Percentiles rank a stretch among this genome's conserved stretches.
These are phyloP conservation scores for Paramecium pentaurelia DNA, from an alignment of 73 alveolate species.

Conservation along the genomic window DNA sequence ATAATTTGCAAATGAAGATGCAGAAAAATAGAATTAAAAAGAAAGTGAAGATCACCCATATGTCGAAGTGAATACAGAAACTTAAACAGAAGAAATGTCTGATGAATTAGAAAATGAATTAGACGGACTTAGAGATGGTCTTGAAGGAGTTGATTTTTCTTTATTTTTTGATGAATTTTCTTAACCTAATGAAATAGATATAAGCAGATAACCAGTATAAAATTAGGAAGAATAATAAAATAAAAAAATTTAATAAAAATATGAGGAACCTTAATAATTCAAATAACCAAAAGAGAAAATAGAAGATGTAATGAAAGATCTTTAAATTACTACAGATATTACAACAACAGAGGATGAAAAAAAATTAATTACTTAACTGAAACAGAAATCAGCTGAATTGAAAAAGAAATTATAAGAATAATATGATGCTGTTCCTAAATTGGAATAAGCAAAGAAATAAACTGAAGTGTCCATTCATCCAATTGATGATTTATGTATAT, in stretches of 20 bases:
- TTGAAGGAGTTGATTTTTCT: background rate
- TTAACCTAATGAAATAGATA: background rate
- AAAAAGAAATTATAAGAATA: background rate
- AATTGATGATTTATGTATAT: background rate
- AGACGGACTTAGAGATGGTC: background rate
- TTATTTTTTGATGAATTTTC: background rate
- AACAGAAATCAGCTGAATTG: background rate
- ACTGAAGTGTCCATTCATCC: background rate
- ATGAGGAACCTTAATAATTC: background rate
- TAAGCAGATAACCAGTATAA: background rate
- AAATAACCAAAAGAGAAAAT: background rate
- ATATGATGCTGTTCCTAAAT: constrained; percentile 6
- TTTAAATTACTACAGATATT: background rate
- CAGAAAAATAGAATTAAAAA: background rate
- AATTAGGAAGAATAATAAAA: background rate
- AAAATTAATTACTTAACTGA: background rate
- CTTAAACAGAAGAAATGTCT: background rate
- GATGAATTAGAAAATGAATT: background rate
- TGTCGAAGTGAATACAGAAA: background rate
- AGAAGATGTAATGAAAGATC: background rate
- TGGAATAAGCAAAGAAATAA: background rate
- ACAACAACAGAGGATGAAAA: background rate
- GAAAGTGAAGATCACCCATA: background rate
- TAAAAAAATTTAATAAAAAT: background rate
- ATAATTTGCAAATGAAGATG: background rate